phyloP scores from a whole-genome alignment of 1,284 basidiomycete genomes.

The Exsudoporus floridanus region DNA sequence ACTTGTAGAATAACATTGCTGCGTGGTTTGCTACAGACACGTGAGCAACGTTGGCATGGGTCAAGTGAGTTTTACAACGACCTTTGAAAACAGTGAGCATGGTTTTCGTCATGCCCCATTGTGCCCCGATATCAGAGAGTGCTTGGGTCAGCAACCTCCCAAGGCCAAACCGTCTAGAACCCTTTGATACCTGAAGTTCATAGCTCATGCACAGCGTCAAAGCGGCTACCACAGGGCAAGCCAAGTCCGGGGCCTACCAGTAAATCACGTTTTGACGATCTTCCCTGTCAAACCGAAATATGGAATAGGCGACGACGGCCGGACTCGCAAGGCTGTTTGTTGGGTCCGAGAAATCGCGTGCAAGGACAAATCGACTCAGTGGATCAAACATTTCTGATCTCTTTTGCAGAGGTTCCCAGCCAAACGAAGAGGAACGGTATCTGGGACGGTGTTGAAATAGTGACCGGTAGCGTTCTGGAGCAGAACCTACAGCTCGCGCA shows the following conservation, averaged over 20 bases:
- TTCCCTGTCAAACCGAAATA: conserved; percentile 74
- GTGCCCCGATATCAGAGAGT: conserved; percentile 50
- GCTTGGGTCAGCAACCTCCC: conserved; percentile 53
- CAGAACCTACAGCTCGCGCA: conserved; percentile 43
- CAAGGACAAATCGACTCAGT: conserved; percentile 59
- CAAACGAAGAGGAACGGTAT: conserved; percentile 58
- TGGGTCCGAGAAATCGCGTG: conserved; percentile 26
- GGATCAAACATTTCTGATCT: conserved; percentile 57
- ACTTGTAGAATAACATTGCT: conserved; percentile 57
- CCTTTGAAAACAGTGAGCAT: conserved; percentile 74
- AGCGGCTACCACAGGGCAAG: not conserved
- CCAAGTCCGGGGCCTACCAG: conserved; percentile 46
- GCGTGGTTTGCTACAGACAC: conserved; percentile 48
- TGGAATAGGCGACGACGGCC: conserved; percentile 53
- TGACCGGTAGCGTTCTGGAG: not conserved
- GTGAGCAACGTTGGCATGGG: conserved; percentile 12
- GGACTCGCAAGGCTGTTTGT: not conserved
- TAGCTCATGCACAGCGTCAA: conserved; percentile 49
- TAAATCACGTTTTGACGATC: conserved; percentile 58
- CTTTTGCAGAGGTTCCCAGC: conserved; percentile 63
- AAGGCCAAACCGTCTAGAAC: conserved; percentile 50
- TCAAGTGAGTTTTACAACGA: conserved; percentile 26
- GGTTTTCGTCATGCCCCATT: conserved; percentile 60
- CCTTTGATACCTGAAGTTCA: conserved; percentile 60
- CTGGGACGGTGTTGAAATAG: conserved; percentile 33